A percentile compares a stretch with the other conserved stretches of the same genome.
phyloP scores from a whole-genome alignment of 352 stramenopile genomes.

The Phytophthora fragariae region DNA sequence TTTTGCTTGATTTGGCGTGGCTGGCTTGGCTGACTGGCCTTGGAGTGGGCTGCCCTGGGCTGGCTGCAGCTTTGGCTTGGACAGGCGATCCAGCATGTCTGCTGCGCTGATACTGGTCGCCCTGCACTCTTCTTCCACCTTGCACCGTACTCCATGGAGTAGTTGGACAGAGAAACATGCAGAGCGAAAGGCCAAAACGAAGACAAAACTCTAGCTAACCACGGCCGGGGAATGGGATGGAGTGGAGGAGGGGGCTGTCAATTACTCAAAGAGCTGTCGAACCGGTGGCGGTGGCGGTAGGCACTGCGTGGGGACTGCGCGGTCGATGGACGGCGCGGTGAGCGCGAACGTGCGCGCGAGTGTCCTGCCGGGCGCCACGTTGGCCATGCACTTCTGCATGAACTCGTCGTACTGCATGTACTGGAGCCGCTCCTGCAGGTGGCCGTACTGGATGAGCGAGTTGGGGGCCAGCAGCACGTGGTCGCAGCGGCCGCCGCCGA shows the following conservation, averaged over 20 bases:
- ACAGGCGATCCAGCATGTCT: background rate
- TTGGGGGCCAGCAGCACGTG: conserved; percentile 51
- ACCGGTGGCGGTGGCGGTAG: conserved; percentile 42
- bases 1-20: conserved; percentile 18
- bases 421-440: conserved; percentile 50
- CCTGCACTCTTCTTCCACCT: conserved; percentile 21
- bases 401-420: conserved; percentile 62
- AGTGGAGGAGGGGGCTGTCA: conserved; percentile 21
- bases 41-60: background rate
- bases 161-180: conserved; percentile 31
- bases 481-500: conserved; percentile 45
- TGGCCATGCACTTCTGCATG: conserved; percentile 51
- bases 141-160: conserved; percentile 23
- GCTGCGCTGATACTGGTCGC: background rate
- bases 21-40: conserved; percentile 31
- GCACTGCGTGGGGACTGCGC: conserved; percentile 45
- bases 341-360: conserved; percentile 50
- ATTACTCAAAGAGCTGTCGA: conserved; percentile 57
- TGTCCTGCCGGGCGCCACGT: conserved; percentile 40
- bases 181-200: conserved; percentile 24
- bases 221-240: conserved; percentile 14
- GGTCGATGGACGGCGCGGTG: conserved; percentile 34
- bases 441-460: conserved; percentile 55
- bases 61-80: conserved; percentile 1
- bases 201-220: conserved; percentile 40